phyloP scores from a whole-genome alignment of 176 grass and related monocot species.

The Typha latifolia region DNA sequence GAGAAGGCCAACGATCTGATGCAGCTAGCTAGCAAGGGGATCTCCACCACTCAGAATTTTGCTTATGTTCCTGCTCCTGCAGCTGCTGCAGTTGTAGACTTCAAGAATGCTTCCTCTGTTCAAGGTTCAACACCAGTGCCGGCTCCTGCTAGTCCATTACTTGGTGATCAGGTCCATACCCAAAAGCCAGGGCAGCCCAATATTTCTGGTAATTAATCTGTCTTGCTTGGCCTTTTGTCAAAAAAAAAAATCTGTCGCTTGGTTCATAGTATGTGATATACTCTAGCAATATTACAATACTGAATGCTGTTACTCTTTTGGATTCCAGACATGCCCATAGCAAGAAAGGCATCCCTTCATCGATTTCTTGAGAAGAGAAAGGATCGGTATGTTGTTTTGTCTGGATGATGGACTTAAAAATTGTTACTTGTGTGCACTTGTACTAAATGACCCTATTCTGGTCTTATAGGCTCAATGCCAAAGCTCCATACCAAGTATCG shows the following conservation, averaged over 20 bases:
- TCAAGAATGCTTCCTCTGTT: background rate
- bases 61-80: conserved; percentile 12
- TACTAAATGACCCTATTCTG: conserved; percentile 20
- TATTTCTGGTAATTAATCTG: conserved; percentile 52
- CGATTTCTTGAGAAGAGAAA: conserved; percentile 99
- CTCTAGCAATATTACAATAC: background rate
- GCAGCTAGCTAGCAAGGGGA: conserved; percentile 66
- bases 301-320: background rate
- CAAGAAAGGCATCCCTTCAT: conserved; percentile 83
- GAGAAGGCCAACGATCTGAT: conserved; percentile 89
- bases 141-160: conserved; percentile 17
- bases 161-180: conserved; percentile 20
- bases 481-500: conserved; percentile 47
- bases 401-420: no score
- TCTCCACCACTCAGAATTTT: conserved; percentile 18
- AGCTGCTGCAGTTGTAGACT: conserved; percentile 4
- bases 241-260: no score
- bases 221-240: no score
- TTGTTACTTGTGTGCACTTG: background rate
- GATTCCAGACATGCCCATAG: conserved; percentile 74
- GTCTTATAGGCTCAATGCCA: conserved; percentile 56
- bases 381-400: conserved; percentile 46
- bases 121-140: conserved; percentile 10
- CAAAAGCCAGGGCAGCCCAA: conserved; percentile 38
- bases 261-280: background rate